Percentiles rank a stretch among this genome's conserved stretches.
These are phyloP conservation scores for Chlamydomonas schloesseri DNA, from an alignment of 139 green algal genomes.

Conservation along the genomic window DNA sequence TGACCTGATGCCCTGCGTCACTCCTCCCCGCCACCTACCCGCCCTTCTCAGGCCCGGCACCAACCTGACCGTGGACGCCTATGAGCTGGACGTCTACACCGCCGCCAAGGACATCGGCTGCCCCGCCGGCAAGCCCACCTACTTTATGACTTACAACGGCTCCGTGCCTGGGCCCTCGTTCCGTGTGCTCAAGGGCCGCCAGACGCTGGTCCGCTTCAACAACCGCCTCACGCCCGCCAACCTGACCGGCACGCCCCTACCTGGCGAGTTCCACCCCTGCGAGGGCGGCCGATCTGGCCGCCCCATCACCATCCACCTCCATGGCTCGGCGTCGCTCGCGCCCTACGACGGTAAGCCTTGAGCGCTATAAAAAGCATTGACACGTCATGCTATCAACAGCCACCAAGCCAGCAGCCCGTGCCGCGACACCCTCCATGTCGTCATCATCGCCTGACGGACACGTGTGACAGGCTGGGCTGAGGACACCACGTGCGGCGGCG, in stretches of 20 bases:
- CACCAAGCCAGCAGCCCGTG: too few species aligned
- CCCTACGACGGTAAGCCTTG: background rate
- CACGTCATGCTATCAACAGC: too few species aligned
- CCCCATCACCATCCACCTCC: background rate
- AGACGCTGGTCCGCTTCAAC: conserved; percentile 15
- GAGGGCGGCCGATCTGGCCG: background rate
- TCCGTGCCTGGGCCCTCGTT: conserved; percentile 3
- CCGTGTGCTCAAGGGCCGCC: conserved; percentile 1
- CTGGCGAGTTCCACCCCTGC: background rate
- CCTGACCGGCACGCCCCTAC: background rate
- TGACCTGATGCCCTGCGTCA: too few species aligned
- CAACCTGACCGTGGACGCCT: conserved; percentile 3
- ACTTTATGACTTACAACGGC: conserved; percentile 9
- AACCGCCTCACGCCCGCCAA: background rate
- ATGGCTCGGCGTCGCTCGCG: background rate
- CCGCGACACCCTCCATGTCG: too few species aligned
- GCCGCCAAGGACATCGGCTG: background rate
- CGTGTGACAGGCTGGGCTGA: conserved; percentile 13
- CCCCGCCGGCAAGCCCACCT: background rate
- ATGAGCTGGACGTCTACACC: background rate
- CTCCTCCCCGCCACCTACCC: background rate
- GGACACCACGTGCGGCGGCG: conserved; percentile 5
- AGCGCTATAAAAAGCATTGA: too few species aligned
- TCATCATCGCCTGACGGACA: too few species aligned
- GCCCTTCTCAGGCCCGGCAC: background rate